Evolutionary conservation across 192 early-diverging fungal species (phyloP).

Genomic region (Coemansia sp.): DNA sequence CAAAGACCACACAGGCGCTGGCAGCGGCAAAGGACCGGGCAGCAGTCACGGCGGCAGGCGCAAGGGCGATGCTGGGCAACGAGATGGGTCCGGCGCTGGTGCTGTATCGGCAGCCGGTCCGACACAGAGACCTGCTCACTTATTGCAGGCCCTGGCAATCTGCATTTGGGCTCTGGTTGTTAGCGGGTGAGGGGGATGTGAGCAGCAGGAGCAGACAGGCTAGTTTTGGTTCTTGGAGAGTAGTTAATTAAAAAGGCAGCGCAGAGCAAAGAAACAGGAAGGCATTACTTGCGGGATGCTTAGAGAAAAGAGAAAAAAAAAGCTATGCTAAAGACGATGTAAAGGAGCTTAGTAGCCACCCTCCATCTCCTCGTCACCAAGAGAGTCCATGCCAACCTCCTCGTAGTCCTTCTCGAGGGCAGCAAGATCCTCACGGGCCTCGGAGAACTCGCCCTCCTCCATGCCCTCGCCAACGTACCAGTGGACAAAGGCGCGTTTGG

Average conservation of each 20-base stretch:
- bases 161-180: background rate
- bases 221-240: background rate
- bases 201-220: background rate
- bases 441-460: slow-evolving; percentile 99
- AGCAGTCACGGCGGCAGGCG: background rate
- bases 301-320: background rate
- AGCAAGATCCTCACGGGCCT: slow-evolving; percentile 99
- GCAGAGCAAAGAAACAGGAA: too few species aligned
- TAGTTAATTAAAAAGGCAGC: background rate
- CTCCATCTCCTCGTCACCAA: slow-evolving; percentile 81
- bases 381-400: slow-evolving; percentile 97
- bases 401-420: slow-evolving; percentile 99
- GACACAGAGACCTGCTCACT: background rate
- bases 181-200: background rate
- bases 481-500: slow-evolving; percentile 99
- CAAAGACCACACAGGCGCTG: background rate
- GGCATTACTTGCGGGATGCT: background rate
- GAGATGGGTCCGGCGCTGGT: background rate
- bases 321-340: background rate
- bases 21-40: background rate
- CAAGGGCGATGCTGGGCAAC: slow-evolving; percentile 2
- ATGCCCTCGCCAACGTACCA: slow-evolving; percentile 99
- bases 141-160: background rate
- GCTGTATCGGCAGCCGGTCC: slow-evolving; percentile 8
- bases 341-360: slow-evolving; percentile 53